Evolutionary conservation across 371 early-diverging fungal genomes (phyloP), one percentile per base, ranked within the genome.

Genomic region (Coemansia sp.): DNA sequence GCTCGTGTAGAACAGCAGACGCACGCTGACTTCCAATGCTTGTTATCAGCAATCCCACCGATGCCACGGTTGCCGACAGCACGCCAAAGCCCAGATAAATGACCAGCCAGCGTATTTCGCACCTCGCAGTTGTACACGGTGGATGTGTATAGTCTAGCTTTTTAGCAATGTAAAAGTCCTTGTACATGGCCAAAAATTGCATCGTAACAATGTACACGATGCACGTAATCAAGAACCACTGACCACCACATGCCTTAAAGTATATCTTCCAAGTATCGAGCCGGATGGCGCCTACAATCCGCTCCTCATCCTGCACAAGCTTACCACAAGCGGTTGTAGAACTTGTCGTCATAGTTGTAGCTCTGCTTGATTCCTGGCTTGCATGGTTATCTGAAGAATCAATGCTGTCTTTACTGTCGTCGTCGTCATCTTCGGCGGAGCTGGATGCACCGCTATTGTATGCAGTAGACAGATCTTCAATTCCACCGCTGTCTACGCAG

Each of bases 21-120:
- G 81, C 72, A 16, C 60, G 71, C 42, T 64, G 28, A 11, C 71
- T 66, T 39, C 63, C 59, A 2, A 23, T 9, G 28, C 66, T 69
- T 11, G 56, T 39, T 30, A 51, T 58, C 16, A 72, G 59, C 67
- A 79, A 90, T 62, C 90, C 87, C 84, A 94, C 89, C 68, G 97
- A 95, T 53, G 97, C 96, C 18, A 95, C 82, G 8, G 95, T 71
- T 0, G 95, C 91, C 11, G 90, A 84, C 18, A 96, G 74, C 23
- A 95, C 81, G 3, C 73, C 71, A 30, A 73, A 55, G 3, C 28
- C 25, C 21, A 73, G 51, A 33, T 73, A 73, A 3, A 57, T 59
- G 9, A 48, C 65, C 26, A 73, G 62, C 54, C 58, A 28, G 1
- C 28, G 16, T 55, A 69, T n/a, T 9, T 54, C 61, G 20, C 28